Base-by-base conservation (phyloP, 2,329 filamentous ascomycete species). In the Coniochaeta ligniaria region DNA sequence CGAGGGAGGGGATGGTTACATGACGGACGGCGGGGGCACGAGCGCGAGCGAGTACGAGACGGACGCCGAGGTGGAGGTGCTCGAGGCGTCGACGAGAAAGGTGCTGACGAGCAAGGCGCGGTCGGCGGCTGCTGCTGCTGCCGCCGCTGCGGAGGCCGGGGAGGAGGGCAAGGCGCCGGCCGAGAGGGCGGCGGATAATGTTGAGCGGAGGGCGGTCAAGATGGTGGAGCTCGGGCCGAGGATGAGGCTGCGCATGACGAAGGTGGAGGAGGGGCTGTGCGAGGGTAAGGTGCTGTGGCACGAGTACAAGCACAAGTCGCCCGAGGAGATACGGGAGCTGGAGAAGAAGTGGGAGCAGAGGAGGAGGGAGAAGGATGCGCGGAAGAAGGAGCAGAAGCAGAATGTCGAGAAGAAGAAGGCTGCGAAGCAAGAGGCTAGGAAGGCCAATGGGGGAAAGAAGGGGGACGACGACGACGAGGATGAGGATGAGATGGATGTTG, bases 261-360 rank as follows among this genome's bases (percentile, higher is more conserved):
- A 99, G 78, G 93, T 99, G 5, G 95, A 99, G 71, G 95, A 99
- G 68, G 95, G 94, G 1, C 76, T 98, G 7, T 97, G 92, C 69
- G 83, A 84, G 28, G 95, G 95, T 57, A 95, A 92, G 72, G 84
- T 96, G 60, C 91, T 99, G 90, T 99, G 95, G 95, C 95, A 99
- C 74, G 92, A 97, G 72, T 96, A 92, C 71, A 87, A 98, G 59
- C 85, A 88, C 71, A 99, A 99, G 81, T 86, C 85, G 7, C 86
- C 86, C 67, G 83, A 85, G 20, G 93, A 99, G 73, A 78, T 92
- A 60, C 84, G 87, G 70, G 85, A 89, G 64, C 76, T 97, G 67
- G 93, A 98, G 67, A 85, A 88, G 77, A 83, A 85, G 66, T 98
- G 95, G 91, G 88, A 92, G 66, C 78, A 89, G 75, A 83, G 85